Conservation (phyloP, 1,284 basidiomycete species). For the Phellopilus nigrolimitatus region DNA sequence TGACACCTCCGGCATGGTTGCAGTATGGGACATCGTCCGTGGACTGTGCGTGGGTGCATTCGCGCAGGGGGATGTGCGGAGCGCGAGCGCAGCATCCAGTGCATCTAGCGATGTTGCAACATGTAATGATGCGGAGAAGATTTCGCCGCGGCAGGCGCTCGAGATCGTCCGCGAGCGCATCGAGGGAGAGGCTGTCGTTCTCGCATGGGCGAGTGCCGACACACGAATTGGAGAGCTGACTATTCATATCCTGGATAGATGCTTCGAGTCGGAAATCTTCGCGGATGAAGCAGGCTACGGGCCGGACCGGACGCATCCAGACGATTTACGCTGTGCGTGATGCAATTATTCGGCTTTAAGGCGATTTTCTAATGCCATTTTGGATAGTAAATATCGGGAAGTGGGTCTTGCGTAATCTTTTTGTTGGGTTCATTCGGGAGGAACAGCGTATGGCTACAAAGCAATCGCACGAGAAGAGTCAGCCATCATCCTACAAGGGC, state of each 20-base stretch:
- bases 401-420: constrained; percentile 74
- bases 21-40: constrained; percentile 88
- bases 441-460: constrained; percentile 40
- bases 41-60: constrained; percentile 77
- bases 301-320: constrained; percentile 52
- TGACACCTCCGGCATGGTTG: constrained; percentile 81
- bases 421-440: constrained; percentile 64
- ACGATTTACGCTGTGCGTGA: constrained; percentile 76
- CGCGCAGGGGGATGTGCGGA: constrained; percentile 56
- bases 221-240: constrained; percentile 86
- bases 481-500: constrained; percentile 31
- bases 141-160: constrained; percentile 76
- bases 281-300: constrained; percentile 81
- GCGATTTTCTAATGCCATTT: constrained; percentile 27
- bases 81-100: constrained; percentile 23
- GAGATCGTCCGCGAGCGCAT: constrained; percentile 85
- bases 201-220: constrained; percentile 86
- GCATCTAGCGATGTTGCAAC: constrained; percentile 31
- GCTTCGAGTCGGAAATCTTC: constrained; percentile 94
- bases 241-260: constrained; percentile 82
- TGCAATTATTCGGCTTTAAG: constrained; percentile 22
- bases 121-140: constrained; percentile 31
- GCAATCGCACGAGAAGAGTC: constrained; percentile 6
- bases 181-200: constrained; percentile 86
- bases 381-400: constrained; percentile 71